Base-by-base conservation (phyloP, 1,284 basidiomycete genomes). In the Ustilago esculenta region DNA sequence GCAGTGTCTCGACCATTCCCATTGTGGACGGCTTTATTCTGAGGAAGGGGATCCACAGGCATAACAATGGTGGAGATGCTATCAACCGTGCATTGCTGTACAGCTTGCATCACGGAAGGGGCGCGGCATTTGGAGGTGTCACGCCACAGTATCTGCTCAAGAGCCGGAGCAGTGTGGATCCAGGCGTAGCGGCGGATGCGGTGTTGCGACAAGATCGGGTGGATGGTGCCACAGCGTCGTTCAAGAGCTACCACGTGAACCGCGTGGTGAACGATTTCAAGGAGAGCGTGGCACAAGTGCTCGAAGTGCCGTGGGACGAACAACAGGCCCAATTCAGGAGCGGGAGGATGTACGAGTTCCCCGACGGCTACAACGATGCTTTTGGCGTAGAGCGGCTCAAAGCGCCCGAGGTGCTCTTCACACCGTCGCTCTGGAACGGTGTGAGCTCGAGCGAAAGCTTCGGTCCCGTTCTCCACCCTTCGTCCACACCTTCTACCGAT, bases 21-120 rank as follows among this genome's bases (percentile, higher is more conserved):
- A 91, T 99, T 10, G 92, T 95, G 8, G 96, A 99, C 77, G 96
- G 96, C 0, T 99, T 98, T 77, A 95, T 98, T 32, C 87, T 99
- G 42, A 87, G 94, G 72, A 97, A 97, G 86, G 94, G 94, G 89
- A 65, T 61, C 79, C 72, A 74, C 30, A 70, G 73, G 34, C 77
- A 80, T 47, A 64, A 72, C 43, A 75, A 75, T 33, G 72, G 70
- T 5, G 80, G 80, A 17, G 71, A 77, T 23, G 66, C 76, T 42
- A 60, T 37, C 40, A 64, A 50, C 30, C 58, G 37, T n/a, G 63
- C 58, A 0, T 47, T 69, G n/a, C 36, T 79, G 7, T 74, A 73
- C 58, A 72, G 70, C 23, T 60, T 80, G 33, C 64, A 71, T 25
- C 69, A 73, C 36, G 54, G 59, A 10, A 37, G 63, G 34, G 56